phyloP scores from a whole-genome alignment of 495 filamentous ascomycete genomes.

The Chaetomium cochliodes region DNA sequence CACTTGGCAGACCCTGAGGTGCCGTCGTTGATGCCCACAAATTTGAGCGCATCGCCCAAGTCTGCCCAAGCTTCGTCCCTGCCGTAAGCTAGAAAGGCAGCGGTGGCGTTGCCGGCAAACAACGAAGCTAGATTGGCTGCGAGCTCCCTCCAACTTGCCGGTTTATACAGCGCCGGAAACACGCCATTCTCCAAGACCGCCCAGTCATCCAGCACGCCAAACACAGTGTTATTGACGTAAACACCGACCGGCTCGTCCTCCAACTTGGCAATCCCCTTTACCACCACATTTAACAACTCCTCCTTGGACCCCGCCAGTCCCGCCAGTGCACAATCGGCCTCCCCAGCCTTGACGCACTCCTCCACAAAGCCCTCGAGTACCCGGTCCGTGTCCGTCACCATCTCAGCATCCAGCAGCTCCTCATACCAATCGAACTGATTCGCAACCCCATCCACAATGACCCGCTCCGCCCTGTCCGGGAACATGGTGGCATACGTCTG shows the following conservation, averaged over 20 bases:
- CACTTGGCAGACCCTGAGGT: conserved; percentile 32
- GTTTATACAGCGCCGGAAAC: conserved; percentile 41
- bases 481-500: conserved; percentile 52
- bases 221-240: conserved; percentile 42
- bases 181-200: conserved; percentile 39
- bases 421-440: conserved; percentile 45
- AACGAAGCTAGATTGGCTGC: conserved; percentile 39
- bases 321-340: conserved; percentile 38
- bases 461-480: conserved; percentile 41
- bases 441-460: conserved; percentile 47
- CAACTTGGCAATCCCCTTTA: conserved; percentile 30
- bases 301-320: conserved; percentile 33
- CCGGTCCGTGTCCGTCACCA: conserved; percentile 37
- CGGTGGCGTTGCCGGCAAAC: conserved; percentile 45
- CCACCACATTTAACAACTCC: conserved; percentile 32
- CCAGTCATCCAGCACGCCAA: conserved; percentile 42
- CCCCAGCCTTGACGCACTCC: conserved; percentile 44
- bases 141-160: conserved; percentile 37
- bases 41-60: conserved; percentile 22
- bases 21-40: conserved; percentile 40
- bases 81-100: conserved; percentile 40
- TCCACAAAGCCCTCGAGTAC: conserved; percentile 45
- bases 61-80: conserved; percentile 17
- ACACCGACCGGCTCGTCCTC: conserved; percentile 39
- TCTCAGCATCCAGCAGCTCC: conserved; percentile 29